Base-by-base conservation (phyloP, 371 early-diverging fungal genomes). In the Mucor lusitanicus region DNA sequence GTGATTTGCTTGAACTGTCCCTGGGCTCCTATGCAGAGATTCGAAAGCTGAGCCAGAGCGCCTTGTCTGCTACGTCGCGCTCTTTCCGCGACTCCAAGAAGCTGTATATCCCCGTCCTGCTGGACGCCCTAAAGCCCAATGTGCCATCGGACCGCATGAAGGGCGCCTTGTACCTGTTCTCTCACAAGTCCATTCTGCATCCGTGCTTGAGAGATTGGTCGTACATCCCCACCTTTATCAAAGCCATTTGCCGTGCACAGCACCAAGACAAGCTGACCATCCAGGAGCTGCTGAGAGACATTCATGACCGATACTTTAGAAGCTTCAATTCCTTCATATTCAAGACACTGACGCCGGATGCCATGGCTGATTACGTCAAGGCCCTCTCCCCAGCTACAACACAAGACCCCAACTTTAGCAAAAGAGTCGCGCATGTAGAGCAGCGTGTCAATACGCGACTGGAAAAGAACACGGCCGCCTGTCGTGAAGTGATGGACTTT, bases 221-320 rank as follows among this genome's bases (percentile, higher is more conserved):
- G 25, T 87, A 80, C 63, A 85, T 84, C 9, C 87, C 91, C 5
- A 64, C 68, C n/a, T 87, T 92, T 69, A 77, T 88, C 3, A 68
- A 81, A 19, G 80, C 87, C 2, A 75, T 94, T 0, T 91, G 89
- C 62, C 71, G 78, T 21, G 91, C 91, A 6, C 89, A 93, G 63
- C 92, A 92, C 63, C 89, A 91, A 56, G 94, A 94, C 64, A 92
- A 94, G 82, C 86, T 89, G 12, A 84, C 88, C 3, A 85, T 93
- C 32, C 93, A 94, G 71, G 86, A 88, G 61, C 72, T 93, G 28
- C 81, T 94, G 19, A 85, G 93, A 13, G 89, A 86, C 63, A 78
- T 86, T 2, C 90, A 88, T 68, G 61, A 87, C 12, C 85, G 87
- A 30, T 92, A 90, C 61, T 71, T 88, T 0, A 73, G 85, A 33